Conservation (phyloP, 805 yeast species). For the Wickerhamomyces queroliae region DNA sequence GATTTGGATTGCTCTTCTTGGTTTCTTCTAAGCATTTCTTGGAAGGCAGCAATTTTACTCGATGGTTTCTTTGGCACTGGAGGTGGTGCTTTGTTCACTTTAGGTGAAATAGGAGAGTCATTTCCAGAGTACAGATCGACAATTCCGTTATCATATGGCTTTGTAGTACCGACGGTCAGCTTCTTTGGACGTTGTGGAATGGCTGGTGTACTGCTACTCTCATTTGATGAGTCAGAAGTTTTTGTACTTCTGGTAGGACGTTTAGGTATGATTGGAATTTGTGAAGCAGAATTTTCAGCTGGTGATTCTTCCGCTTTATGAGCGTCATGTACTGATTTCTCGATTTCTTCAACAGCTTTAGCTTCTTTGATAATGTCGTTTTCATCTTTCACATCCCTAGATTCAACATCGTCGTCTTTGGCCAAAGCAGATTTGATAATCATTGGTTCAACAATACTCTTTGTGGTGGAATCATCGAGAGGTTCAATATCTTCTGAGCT, state of each 20-base stretch:
- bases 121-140: neutral
- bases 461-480: no score
- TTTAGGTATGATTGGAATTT: constrained; percentile 1
- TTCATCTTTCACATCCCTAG: no score
- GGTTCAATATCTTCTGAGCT: neutral
- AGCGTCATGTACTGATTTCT: no score
- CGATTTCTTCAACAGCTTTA: no score
- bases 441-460: no score
- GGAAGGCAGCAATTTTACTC: constrained; percentile 75
- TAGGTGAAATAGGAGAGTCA: neutral
- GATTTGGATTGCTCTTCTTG: constrained; percentile 45
- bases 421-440: no score
- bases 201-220: neutral
- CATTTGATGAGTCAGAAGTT: neutral
- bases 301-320: no score
- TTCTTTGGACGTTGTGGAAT: constrained; percentile 6
- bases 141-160: neutral
- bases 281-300: no score
- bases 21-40: constrained; percentile 59
- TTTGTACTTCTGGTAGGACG: constrained; percentile 9
- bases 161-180: neutral
- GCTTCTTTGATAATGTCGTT: no score
- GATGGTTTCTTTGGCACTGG: constrained; percentile 76
- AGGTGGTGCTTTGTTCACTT: constrained; percentile 41
- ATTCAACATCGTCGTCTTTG: no score